Percentiles rank a stretch among this genome's conserved stretches.
These are phyloP conservation scores for Zizania latifolia DNA, from an alignment of 176 grass and related monocot genomes.

Conservation along the genomic window DNA sequence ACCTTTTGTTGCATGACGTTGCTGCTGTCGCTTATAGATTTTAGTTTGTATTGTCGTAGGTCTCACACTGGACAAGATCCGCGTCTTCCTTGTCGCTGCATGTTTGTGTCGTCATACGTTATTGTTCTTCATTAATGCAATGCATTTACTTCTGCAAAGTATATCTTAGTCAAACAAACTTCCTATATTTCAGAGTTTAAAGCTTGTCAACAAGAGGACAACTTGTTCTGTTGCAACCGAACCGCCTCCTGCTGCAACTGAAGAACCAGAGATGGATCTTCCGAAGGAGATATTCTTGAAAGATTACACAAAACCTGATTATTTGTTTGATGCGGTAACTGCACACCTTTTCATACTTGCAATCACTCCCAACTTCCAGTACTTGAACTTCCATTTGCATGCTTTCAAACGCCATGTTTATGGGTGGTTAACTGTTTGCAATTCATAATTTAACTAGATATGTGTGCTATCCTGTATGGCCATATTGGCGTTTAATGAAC, in stretches of 20 bases:
- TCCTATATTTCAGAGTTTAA: conserved; percentile 44
- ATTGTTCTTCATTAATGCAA: background rate
- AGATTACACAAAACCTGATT: conserved; percentile 81
- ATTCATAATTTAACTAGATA: background rate
- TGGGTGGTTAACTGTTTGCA: background rate
- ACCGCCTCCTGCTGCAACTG: conserved; percentile 52
- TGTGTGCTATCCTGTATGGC: background rate
- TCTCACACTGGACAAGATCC: conserved; percentile 40
- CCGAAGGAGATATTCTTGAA: conserved; percentile 97
- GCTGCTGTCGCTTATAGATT: background rate
- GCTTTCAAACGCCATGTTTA: no score
- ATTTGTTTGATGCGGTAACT: conserved; percentile 78
- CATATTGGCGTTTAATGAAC: background rate
- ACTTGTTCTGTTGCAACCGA: conserved; percentile 76
- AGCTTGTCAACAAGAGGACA: conserved; percentile 51
- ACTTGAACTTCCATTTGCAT: background rate
- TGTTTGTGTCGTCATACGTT: conserved; percentile 41
- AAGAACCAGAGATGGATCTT: conserved; percentile 65
- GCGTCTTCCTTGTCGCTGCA: conserved; percentile 22
- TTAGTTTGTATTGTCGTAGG: conserved; percentile 34
- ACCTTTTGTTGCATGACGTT: background rate
- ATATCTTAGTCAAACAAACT: background rate
- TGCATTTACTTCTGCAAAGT: background rate
- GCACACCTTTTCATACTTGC: background rate
- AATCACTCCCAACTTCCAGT: background rate